These are phyloP conservation scores for Lodderomyces metapsilosis DNA, from an alignment of 1,139 yeast species.

Conservation along the genomic window DNA sequence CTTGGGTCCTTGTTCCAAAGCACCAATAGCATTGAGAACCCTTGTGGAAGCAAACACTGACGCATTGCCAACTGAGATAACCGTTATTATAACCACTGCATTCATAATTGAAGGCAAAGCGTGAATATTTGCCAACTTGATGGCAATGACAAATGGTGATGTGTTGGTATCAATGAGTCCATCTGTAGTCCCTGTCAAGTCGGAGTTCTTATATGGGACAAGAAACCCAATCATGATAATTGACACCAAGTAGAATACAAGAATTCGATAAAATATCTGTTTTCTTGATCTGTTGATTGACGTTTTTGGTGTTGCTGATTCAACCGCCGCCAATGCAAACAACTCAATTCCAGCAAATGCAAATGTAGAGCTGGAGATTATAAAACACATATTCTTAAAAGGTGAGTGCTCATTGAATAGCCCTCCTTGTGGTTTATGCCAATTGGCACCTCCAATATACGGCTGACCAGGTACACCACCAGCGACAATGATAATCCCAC, in stretches of 20 bases:
- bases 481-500: constrained; percentile 28
- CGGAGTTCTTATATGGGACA: constrained; percentile 26
- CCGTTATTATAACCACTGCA: constrained; percentile 32
- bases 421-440: constrained; percentile 33
- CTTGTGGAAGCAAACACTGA: constrained; percentile 38
- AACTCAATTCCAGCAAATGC: constrained; percentile 30
- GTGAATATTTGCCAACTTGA: constrained; percentile 28
- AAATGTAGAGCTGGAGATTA: constrained; percentile 25
- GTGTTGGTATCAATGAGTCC: constrained; percentile 24
- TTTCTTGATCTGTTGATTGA: constrained; percentile 35
- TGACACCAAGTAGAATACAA: constrained; percentile 29
- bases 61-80: constrained; percentile 35
- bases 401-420: constrained; percentile 28
- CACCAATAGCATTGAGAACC: constrained; percentile 35
- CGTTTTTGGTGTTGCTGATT: constrained; percentile 31
- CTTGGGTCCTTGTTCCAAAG: constrained; percentile 33
- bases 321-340: constrained; percentile 38
- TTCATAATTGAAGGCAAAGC: constrained; percentile 35
- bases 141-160: constrained; percentile 44
- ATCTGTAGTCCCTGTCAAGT: constrained; percentile 14
- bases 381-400: constrained; percentile 25
- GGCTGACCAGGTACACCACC: constrained; percentile 33
- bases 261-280: constrained; percentile 36
- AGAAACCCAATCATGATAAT: constrained; percentile 32
- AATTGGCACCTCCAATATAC: constrained; percentile 31